A percentile compares a stretch with the other conserved stretches of the same genome.
These are phyloP conservation scores for Lobosporangium transversale DNA, from an alignment of 192 early-diverging fungal genomes.

Conservation along the genomic window DNA sequence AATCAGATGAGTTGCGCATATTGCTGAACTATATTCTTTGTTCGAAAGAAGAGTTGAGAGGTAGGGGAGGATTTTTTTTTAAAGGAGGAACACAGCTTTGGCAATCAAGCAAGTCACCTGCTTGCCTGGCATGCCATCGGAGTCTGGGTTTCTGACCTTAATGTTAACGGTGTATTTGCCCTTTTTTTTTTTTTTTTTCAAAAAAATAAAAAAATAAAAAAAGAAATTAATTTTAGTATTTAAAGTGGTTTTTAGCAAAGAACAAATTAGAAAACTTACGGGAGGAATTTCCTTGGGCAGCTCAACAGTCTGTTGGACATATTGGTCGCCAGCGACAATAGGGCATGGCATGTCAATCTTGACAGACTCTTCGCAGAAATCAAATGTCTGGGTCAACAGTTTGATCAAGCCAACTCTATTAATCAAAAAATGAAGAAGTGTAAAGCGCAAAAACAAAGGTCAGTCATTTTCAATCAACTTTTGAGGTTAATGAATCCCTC, in stretches of 20 bases:
- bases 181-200: no score
- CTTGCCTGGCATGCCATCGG: constrained; percentile 10
- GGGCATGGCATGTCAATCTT: constrained; percentile 64
- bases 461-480: not conserved
- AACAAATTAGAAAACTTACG: constrained; percentile 29
- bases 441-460: constrained; percentile 6
- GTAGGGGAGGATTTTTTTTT: not conserved
- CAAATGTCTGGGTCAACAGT: constrained; percentile 55
- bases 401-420: constrained; percentile 56
- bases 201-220: constrained; percentile 6
- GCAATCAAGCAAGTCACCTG: constrained; percentile 60
- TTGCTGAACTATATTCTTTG: no score
- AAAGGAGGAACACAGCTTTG: constrained; percentile 46
- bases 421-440: no score
- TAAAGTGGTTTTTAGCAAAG: not conserved
- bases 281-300: constrained; percentile 69
- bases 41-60: no score
- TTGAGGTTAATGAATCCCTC: not conserved
- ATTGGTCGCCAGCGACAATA: constrained; percentile 52
- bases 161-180: constrained; percentile 64
- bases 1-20: no score
- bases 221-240: constrained; percentile 1
- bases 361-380: constrained; percentile 61
- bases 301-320: constrained; percentile 52
- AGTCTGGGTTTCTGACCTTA: constrained; percentile 37